phyloP scores from a whole-genome alignment of 1,284 basidiomycete genomes.

The Sporisorium scitamineum region DNA sequence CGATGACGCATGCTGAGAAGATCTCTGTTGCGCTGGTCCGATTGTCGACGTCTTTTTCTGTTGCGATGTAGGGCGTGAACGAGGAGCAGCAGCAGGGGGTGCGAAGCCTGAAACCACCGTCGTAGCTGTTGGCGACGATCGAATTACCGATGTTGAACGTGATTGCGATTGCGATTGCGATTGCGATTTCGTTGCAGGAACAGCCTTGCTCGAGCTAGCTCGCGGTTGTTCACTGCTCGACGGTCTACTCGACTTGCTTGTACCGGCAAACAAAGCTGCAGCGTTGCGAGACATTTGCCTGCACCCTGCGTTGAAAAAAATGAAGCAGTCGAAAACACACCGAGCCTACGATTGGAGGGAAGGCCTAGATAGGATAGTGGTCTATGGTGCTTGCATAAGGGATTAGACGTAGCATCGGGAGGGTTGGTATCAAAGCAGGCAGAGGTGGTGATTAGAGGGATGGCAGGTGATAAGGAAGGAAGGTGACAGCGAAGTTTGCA shows the following conservation, averaged over 20 bases:
- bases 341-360: too few species aligned
- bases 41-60: background rate
- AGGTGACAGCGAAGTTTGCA: background rate
- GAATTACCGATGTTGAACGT: background rate
- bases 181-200: background rate
- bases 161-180: background rate
- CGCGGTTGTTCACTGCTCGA: background rate
- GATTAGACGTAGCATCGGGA: background rate
- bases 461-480: background rate
- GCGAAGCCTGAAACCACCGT: constrained; percentile 6
- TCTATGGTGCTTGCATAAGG: background rate
- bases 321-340: too few species aligned
- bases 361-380: background rate
- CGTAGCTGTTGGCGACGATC: background rate
- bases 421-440: too few species aligned
- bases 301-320: too few species aligned
- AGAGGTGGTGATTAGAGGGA: background rate
- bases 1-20: background rate
- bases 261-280: background rate
- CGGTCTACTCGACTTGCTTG: background rate
- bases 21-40: background rate
- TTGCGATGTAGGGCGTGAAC: background rate
- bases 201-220: background rate
- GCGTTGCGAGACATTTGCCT: background rate
- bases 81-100: background rate